Evolutionary conservation across 1,284 basidiomycete species (phyloP).

Genomic region (Cutaneotrichosporon daszewskae): DNA sequence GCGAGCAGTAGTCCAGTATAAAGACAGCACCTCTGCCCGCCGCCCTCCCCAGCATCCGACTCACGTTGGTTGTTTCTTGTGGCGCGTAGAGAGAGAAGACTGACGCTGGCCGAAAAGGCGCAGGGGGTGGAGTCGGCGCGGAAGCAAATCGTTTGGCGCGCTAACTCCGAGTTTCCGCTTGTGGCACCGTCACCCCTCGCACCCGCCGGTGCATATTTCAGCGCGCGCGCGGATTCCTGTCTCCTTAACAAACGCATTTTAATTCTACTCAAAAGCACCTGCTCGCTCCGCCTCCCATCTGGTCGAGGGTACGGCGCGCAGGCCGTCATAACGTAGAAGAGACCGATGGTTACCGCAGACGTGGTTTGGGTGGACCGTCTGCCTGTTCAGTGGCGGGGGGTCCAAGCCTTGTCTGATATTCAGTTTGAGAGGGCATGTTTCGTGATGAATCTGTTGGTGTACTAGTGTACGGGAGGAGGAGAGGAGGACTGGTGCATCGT

Average conservation of each 20-base stretch:
- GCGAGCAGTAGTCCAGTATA: too few relatives aligned
- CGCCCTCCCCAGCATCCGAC: too few relatives aligned
- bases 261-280: conserved; percentile 39
- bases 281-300: conserved; percentile 15
- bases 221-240: neutral
- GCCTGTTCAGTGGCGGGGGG: conserved; percentile 24
- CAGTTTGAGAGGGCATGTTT: neutral
- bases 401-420: conserved; percentile 40
- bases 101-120: neutral
- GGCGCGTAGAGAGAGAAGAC: neutral
- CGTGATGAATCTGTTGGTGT: neutral
- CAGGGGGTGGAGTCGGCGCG: neutral
- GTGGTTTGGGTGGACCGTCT: conserved; percentile 37
- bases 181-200: too few relatives aligned
- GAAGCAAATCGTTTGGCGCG: too few relatives aligned
- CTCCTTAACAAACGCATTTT: conserved; percentile 19
- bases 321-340: conserved; percentile 40
- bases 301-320: conserved; percentile 6
- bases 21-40: too few relatives aligned
- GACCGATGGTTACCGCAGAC: conserved; percentile 23
- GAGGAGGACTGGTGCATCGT: too few relatives aligned
- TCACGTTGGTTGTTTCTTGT: neutral
- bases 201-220: too few relatives aligned
- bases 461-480: neutral
- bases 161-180: too few relatives aligned